Base-by-base conservation (phyloP, 306 rosid genomes). In the Carpinus fangiana region DNA sequence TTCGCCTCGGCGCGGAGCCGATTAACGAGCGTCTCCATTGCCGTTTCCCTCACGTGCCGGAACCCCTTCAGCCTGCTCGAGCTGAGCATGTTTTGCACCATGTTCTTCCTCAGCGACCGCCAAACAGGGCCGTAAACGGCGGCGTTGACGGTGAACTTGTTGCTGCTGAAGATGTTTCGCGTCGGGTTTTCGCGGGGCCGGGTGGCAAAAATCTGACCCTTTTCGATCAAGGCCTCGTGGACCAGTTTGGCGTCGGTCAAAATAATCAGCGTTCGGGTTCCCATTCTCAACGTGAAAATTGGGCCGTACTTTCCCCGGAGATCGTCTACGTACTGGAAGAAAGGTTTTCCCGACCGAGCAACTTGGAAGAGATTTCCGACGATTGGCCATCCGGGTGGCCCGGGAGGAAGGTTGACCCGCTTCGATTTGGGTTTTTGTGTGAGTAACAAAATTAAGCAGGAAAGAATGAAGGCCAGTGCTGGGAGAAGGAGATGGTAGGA, bases 51-150 rank as follows among this genome's bases (percentile, higher is more conserved):
- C 7, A 93, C 93, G 10, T 41, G 10, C 38, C 84, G 89, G 74
- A 96, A 96, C 78, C 93, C 99, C 74, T 82, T 90, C 1, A 96
- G 11, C 72, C 97, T 79, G 5, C 34, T 80, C 2, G 99, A 90
- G 51, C 90, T 90, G 16, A 96, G 96, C 99, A 93, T 96, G 84
- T 96, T 96, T 89, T 96, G 98, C 2, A 96, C 99, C 96, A 96
- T 86, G 93, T 96, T 96, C 48, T 84, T 76, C 12, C 99, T 76
- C 38, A 96, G 82, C 0, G 98, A 89, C 74, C 97, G 86, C 99
- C 99, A 96, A 48, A 89, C 83, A 0, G 92, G 83, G 72, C 99
- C 99, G 18, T 91, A 93, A 8, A 89, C n/a, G 0, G 98, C 76
- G 0, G 99, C 97, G 11, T 93, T 96, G 1, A 96, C 99, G 0